Conservation (phyloP, 2,329 filamentous ascomycete genomes). For the Phyllosticta citrichinensis region DNA sequence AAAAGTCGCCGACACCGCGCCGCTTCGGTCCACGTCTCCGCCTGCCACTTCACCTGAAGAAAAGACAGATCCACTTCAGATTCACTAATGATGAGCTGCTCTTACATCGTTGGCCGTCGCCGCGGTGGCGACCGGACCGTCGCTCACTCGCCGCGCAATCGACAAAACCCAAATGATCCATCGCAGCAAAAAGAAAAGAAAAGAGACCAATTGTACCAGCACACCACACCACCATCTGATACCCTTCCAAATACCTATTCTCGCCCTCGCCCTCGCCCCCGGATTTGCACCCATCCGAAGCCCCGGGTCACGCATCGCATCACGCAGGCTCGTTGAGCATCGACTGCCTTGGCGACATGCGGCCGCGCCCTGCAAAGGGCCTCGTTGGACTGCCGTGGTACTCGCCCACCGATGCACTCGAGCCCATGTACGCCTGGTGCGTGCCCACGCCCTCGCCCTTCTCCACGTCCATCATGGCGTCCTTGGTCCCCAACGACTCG, state of each 20-base stretch:
- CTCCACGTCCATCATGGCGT: conserved; percentile 1
- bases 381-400: not conserved
- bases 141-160: not conserved
- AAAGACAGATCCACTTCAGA: not conserved
- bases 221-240: not conserved
- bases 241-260: not conserved
- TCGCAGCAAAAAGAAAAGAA: not conserved
- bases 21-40: not conserved
- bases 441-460: conserved; percentile 1
- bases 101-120: no score
- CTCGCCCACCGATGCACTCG: conserved; percentile 3
- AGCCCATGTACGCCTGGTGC: not conserved
- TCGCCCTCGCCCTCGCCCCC: not conserved
- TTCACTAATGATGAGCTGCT: no score
- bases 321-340: conserved; percentile 1
- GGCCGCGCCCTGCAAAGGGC: not conserved
- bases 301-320: not conserved
- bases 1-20: no score
- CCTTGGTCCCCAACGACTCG: not conserved
- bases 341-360: conserved; percentile 1
- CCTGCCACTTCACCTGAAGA: not conserved
- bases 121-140: not conserved
- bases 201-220: not conserved
- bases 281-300: not conserved
- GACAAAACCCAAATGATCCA: not conserved